Evolutionary conservation across 2,329 filamentous ascomycete genomes (phyloP), one percentile per base, ranked within the genome.

Genomic region (Paraconiothyrium sp.): DNA sequence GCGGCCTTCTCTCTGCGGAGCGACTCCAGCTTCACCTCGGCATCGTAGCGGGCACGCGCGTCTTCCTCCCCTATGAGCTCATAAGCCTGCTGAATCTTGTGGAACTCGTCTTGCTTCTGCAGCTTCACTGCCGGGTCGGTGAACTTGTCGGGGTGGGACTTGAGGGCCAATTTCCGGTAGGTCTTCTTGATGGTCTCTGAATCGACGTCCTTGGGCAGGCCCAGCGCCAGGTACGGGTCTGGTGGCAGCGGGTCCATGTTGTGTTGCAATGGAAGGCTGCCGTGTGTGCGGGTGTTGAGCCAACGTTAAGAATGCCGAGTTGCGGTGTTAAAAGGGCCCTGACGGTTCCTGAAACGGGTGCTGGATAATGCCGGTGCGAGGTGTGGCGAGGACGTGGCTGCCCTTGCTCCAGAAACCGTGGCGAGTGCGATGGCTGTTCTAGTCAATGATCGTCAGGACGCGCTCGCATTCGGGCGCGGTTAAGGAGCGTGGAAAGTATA

Each of bases 91-190:
- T 97, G 94, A 37, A 98, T 92, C 76, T 89, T 89, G 79, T 97
- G 93, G 74, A 98, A 99, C 79, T 97, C 90, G 70, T 93, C 90
- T 70, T 92, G 89, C 78, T 94, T 96, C 70, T 88, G 83, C 61
- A 88, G 88, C 80, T 95, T 96, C 72, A 91, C 83, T 16, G 88
- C 83, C 57, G 90, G 88, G 72, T 97, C 88, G 68, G 93, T 90
- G 65, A 97, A 88, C 81, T 97, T 97, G 84, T 97, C 94, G 37
- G 94, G 94, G 71, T 97, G 94, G 75, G 91, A 94, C 78, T 92
- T 93, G 69, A 97, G 86, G 39, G 92, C 92, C 44, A 96, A 88
- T 78, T 96, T 97, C 71, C 92, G 89, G 81, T 97, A 90, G 16
- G 92, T 90, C 55, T 88, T 86, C 73, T 92, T 90, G 77, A 97